Conservation (phyloP, 306 rosid species). For the Gynostemma pentaphyllum region DNA sequence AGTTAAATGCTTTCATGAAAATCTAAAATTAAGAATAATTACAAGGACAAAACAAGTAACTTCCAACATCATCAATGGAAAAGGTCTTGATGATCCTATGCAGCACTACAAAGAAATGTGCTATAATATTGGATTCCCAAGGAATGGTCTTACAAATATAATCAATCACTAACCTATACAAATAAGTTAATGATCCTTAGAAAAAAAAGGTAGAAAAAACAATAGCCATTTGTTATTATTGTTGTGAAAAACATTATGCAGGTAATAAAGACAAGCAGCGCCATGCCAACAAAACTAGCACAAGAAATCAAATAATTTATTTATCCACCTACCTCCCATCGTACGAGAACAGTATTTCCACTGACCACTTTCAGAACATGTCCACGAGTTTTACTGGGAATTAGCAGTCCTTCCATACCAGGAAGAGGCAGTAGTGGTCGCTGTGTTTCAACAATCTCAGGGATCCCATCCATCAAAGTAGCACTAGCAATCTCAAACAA, state of each 20-base stretch:
- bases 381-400: conserved; percentile 72
- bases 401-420: conserved; percentile 68
- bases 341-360: conserved; percentile 67
- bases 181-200: not conserved
- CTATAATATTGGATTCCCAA: not conserved
- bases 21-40: too few relatives aligned
- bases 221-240: not conserved
- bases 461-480: conserved; percentile 26
- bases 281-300: not conserved
- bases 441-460: conserved; percentile 45
- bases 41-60: too few relatives aligned
- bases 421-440: conserved; percentile 50
- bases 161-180: not conserved
- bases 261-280: not conserved
- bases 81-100: not conserved
- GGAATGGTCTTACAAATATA: not conserved
- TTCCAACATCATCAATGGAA: too few relatives aligned
- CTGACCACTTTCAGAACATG: conserved; percentile 54
- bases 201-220: not conserved
- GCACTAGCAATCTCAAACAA: conserved; percentile 43
- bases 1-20: too few relatives aligned
- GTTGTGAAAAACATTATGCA: not conserved
- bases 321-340: conserved; percentile 69
- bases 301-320: not conserved
- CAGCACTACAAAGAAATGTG: not conserved